phyloP scores from a whole-genome alignment of 2,329 filamentous ascomycete species.

The Talaromyces sp. region DNA sequence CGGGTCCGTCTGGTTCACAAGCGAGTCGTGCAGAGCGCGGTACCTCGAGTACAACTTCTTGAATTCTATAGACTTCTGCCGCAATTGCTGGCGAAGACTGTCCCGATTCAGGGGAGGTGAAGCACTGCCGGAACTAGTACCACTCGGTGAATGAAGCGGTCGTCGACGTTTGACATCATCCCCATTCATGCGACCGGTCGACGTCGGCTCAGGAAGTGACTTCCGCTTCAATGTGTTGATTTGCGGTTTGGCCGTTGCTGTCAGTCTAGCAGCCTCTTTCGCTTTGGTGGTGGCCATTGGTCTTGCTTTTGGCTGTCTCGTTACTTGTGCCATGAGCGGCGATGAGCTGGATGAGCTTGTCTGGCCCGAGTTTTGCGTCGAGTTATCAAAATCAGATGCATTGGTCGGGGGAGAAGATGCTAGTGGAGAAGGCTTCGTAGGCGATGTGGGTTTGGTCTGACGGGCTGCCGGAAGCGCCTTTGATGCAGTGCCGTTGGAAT shows the following conservation, averaged over 20 bases:
- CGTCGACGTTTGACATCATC: slow-evolving; percentile 36
- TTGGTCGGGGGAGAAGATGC: slow-evolving; percentile 57
- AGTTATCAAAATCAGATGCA: slow-evolving; percentile 51
- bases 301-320: slow-evolving; percentile 20
- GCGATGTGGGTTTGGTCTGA: slow-evolving; percentile 43
- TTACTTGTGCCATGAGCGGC: slow-evolving; percentile 35
- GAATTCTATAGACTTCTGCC: slow-evolving; percentile 43
- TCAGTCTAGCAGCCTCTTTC: slow-evolving; percentile 15
- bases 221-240: slow-evolving; percentile 37
- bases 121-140: slow-evolving; percentile 35
- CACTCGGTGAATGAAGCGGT: slow-evolving; percentile 32
- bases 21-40: slow-evolving; percentile 47
- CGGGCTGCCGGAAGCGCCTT: slow-evolving; percentile 32
- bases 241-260: slow-evolving; percentile 22
- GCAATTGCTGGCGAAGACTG: slow-evolving; percentile 31
- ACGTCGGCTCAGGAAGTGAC: slow-evolving; percentile 25
- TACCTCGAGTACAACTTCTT: slow-evolving; percentile 55
- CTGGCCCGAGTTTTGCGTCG: slow-evolving; percentile 34
- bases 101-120: slow-evolving; percentile 34
- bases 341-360: slow-evolving; percentile 41
- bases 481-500: slow-evolving; percentile 26
- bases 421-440: slow-evolving; percentile 57
- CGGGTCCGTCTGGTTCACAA: slow-evolving; percentile 34
- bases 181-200: slow-evolving; percentile 23
- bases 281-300: not conserved